A percentile compares a stretch with the other conserved stretches of the same genome.
Conservation (phyloP, 768 basidiomycete species). For the Podaxis sp. region DNA sequence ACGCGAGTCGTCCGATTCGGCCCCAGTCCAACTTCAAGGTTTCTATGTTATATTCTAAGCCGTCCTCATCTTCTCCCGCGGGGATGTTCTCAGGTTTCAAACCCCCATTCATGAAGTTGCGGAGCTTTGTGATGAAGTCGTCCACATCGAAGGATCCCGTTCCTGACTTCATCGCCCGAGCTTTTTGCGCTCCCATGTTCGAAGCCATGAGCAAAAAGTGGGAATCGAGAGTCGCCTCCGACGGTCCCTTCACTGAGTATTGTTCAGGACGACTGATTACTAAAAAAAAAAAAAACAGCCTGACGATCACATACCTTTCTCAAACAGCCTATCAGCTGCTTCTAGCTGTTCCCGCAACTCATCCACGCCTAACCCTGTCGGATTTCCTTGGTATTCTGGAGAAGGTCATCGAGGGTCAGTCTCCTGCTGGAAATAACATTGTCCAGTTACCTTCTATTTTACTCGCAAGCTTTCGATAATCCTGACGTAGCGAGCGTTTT, state of each 20-base stretch:
- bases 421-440: not conserved
- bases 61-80: slow-evolving; percentile 52
- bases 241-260: slow-evolving; percentile 66
- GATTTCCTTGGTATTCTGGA: slow-evolving; percentile 44
- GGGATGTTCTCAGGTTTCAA: slow-evolving; percentile 38
- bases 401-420: not conserved
- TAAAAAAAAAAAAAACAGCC: not conserved
- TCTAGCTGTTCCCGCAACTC: slow-evolving; percentile 53
- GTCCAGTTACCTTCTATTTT: slow-evolving; percentile 57
- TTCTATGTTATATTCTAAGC: slow-evolving; percentile 36
- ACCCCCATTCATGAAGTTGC: slow-evolving; percentile 69
- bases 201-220: slow-evolving; percentile 72
- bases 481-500: slow-evolving; percentile 67
- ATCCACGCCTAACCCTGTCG: slow-evolving; percentile 52
- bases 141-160: slow-evolving; percentile 88
- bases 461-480: slow-evolving; percentile 65
- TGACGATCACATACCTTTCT: slow-evolving; percentile 43
- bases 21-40: slow-evolving; percentile 67
- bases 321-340: slow-evolving; percentile 57
- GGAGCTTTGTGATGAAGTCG: slow-evolving; percentile 77
- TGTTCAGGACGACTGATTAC: not conserved
- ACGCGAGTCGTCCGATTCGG: slow-evolving; percentile 77
- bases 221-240: slow-evolving; percentile 90
- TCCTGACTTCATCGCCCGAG: slow-evolving; percentile 87
- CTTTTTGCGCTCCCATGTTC: slow-evolving; percentile 78